A percentile compares a stretch with the other conserved stretches of the same genome.
These are phyloP conservation scores for Leishmania braziliensis DNA, from an alignment of 208 protist genomes.

Conservation along the genomic window DNA sequence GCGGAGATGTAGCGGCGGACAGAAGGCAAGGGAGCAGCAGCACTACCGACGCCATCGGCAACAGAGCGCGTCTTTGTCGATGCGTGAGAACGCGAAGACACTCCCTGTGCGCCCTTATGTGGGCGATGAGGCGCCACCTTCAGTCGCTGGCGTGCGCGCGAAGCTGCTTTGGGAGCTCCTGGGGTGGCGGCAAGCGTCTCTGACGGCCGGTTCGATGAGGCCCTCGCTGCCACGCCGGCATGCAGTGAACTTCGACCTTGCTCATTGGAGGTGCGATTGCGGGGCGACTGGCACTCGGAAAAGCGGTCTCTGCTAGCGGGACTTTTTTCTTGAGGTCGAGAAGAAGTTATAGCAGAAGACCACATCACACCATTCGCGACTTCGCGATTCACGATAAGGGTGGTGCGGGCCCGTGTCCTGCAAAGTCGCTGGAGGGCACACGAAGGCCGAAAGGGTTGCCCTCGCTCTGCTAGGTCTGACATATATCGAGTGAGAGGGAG, in stretches of 20 bases:
- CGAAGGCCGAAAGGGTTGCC: neutral
- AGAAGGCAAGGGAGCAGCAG: neutral
- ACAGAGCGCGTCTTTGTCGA: neutral
- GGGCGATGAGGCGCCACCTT: neutral
- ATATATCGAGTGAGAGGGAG: neutral
- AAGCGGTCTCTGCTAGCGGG: neutral
- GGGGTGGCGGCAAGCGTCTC: neutral
- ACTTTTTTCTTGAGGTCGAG: neutral
- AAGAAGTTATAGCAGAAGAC: neutral
- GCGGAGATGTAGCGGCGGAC: neutral
- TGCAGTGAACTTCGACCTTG: neutral
- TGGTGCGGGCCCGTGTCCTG: neutral
- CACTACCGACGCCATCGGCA: neutral
- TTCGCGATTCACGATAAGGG: neutral
- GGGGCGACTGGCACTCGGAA: neutral
- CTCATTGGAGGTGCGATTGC: neutral
- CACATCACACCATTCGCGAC: conserved; percentile 2
- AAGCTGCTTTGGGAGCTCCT: too few relatives aligned
- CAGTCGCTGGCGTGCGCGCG: neutral
- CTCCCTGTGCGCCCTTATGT: neutral
- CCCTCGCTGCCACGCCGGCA: neutral
- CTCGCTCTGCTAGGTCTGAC: neutral
- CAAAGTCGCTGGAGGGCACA: neutral
- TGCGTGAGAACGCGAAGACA: neutral
- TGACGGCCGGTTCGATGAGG: neutral